Evolutionary conservation across 108 stramenopile species (phyloP).

Genomic region (Hondaea fermentalgiana): DNA sequence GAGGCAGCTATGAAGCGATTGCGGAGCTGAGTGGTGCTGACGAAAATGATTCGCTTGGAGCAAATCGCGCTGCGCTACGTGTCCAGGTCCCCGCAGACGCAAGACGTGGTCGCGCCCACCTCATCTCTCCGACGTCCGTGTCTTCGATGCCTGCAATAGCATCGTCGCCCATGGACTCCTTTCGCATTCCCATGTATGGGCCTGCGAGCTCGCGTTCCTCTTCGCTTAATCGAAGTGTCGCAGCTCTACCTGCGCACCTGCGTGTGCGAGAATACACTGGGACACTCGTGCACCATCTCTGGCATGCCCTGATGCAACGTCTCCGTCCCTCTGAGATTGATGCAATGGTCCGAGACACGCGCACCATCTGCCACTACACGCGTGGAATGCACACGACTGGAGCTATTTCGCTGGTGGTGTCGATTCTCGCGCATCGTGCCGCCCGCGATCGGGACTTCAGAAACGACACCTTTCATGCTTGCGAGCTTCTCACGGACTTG

Average conservation of each 20-base stretch:
- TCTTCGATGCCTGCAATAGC: not conserved
- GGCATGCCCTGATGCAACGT: not conserved
- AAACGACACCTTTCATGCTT: not conserved
- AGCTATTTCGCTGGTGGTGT: not conserved
- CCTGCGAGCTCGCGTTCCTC: not conserved
- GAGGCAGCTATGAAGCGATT: not conserved
- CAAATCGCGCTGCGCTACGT: not conserved
- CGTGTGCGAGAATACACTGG: not conserved
- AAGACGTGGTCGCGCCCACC: not conserved
- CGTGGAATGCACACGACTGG: not conserved
- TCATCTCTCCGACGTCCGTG: not conserved
- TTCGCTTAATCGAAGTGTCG: not conserved
- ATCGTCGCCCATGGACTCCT: not conserved
- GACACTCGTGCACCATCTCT: not conserved
- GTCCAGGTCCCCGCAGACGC: not conserved
- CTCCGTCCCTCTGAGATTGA: not conserved
- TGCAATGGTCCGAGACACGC: not conserved
- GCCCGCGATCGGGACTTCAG: not conserved
- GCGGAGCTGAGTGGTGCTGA: not conserved
- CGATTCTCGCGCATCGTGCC: not conserved
- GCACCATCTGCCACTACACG: not conserved
- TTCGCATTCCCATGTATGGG: not conserved
- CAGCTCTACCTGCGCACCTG: not conserved
- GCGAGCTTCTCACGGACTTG: not conserved
- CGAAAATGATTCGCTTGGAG: not conserved